These are phyloP conservation scores for Aspergillus sp. DNA, from an alignment of 2,329 filamentous ascomycete genomes.

Conservation along the genomic window DNA sequence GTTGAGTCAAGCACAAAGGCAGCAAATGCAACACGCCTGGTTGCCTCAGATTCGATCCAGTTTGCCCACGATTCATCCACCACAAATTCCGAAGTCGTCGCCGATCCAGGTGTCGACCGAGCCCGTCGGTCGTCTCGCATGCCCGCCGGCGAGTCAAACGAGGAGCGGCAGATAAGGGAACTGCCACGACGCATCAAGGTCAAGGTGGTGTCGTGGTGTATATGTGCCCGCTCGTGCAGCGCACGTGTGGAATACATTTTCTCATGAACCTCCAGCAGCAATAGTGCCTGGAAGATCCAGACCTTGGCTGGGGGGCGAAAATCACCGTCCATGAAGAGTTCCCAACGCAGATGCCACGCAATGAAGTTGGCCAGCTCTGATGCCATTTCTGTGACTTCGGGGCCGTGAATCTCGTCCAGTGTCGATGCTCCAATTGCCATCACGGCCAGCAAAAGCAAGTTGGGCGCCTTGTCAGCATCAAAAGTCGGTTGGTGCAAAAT, in stretches of 20 bases:
- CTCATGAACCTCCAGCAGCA: slow-evolving; percentile 89
- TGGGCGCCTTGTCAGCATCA: slow-evolving; percentile 78
- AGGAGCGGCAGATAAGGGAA: slow-evolving; percentile 80
- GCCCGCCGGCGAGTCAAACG: slow-evolving; percentile 77
- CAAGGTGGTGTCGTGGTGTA: slow-evolving; percentile 92
- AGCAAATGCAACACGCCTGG: slow-evolving; percentile 81
- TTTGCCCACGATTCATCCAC: slow-evolving; percentile 91
- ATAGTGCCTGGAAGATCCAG: slow-evolving; percentile 89
- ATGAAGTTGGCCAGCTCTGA: slow-evolving; percentile 83
- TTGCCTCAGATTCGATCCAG: slow-evolving; percentile 94
- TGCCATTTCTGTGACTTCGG: slow-evolving; percentile 68
- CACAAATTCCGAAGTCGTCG: slow-evolving; percentile 54
- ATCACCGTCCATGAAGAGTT: slow-evolving; percentile 86
- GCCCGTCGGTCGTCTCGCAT: slow-evolving; percentile 56
- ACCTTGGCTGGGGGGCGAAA: slow-evolving; percentile 89
- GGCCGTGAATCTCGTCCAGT: slow-evolving; percentile 74
- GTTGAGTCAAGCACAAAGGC: slow-evolving; percentile 95
- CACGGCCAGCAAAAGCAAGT: slow-evolving; percentile 77
- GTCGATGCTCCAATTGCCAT: slow-evolving; percentile 91
- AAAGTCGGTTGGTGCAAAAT: slow-evolving; percentile 95
- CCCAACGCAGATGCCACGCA: slow-evolving; percentile 90
- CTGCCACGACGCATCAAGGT: slow-evolving; percentile 92
- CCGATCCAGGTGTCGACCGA: slow-evolving; percentile 31
- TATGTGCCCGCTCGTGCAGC: slow-evolving; percentile 89
- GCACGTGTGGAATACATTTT: slow-evolving; percentile 95